Evolutionary conservation across 208 protist species (phyloP).

Genomic region (Trichomonas vaginalis): DNA sequence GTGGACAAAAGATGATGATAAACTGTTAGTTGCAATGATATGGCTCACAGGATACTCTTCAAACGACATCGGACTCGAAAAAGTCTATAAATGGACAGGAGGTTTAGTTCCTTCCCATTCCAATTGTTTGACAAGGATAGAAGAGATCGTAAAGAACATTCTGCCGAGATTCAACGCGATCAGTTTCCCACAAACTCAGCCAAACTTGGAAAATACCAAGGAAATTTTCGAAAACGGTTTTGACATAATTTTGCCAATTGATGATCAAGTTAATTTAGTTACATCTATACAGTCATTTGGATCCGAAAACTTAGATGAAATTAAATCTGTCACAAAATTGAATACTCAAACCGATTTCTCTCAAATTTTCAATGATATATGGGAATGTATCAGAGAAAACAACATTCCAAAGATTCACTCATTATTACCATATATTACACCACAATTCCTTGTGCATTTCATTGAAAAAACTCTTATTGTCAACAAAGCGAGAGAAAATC

Average conservation of each 20-base stretch:
- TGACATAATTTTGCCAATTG: not conserved
- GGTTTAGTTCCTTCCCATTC: not conserved
- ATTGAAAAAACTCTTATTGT: not conserved
- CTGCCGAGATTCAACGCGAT: not conserved
- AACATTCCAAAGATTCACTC: not conserved
- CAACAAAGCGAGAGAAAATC: not conserved
- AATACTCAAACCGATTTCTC: not conserved
- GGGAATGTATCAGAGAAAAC: not conserved
- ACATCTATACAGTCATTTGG: not conserved
- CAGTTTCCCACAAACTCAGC: not conserved
- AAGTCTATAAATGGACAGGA: not conserved
- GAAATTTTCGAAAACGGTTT: not conserved
- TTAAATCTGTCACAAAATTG: not conserved
- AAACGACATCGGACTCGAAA: not conserved
- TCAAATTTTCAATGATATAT: not conserved
- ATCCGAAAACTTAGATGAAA: not conserved
- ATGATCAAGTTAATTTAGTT: not conserved
- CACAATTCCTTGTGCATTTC: not conserved
- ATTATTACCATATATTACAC: not conserved
- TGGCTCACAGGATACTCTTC: not conserved
- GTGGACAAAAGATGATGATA: not conserved
- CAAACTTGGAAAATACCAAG: not conserved
- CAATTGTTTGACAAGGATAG: not conserved
- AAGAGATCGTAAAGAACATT: not conserved
- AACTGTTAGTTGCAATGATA: not conserved